Conservation (phyloP, 306 rosid species). For the Quercus cerris region DNA sequence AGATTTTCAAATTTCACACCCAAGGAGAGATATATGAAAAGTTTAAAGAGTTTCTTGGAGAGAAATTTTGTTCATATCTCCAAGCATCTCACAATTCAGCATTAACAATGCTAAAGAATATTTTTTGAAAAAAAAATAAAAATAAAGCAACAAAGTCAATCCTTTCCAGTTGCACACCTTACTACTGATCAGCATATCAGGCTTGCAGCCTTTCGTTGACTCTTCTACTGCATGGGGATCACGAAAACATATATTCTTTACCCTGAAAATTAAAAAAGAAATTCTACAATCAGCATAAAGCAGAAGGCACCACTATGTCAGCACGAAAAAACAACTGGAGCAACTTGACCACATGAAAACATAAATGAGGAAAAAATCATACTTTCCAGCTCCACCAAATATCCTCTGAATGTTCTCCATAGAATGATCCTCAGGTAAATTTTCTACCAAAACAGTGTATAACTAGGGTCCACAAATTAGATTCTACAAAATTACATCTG, state of each 20-base stretch:
- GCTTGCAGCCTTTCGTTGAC: slow-evolving; percentile 52
- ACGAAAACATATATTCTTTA: slow-evolving; percentile 56
- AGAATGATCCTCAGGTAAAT: slow-evolving; percentile 87
- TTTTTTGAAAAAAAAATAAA: background rate
- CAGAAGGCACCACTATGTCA: background rate
- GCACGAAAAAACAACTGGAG: background rate
- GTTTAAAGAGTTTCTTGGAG: no score
- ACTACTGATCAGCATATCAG: slow-evolving; percentile 46
- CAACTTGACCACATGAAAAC: background rate
- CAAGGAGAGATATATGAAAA: no score
- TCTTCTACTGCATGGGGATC: slow-evolving; percentile 55
- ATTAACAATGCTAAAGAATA: background rate
- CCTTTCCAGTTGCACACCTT: slow-evolving; percentile 50
- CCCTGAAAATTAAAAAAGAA: slow-evolving; percentile 45
- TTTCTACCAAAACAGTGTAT: slow-evolving; percentile 90
- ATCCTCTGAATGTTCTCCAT: slow-evolving; percentile 65
- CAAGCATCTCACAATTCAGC: background rate
- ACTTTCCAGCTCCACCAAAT: slow-evolving; percentile 89
- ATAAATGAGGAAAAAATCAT: slow-evolving; percentile 18
- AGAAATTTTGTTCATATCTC: no score
- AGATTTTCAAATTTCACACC: no score
- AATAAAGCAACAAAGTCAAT: background rate
- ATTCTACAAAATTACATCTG: slow-evolving; percentile 9
- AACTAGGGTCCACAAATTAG: slow-evolving; percentile 64
- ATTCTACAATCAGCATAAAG: slow-evolving; percentile 8